Evolutionary conservation across 2,329 filamentous ascomycete genomes (phyloP), one percentile per base, ranked within the genome.

Genomic region (Epicoccum nigrum): DNA sequence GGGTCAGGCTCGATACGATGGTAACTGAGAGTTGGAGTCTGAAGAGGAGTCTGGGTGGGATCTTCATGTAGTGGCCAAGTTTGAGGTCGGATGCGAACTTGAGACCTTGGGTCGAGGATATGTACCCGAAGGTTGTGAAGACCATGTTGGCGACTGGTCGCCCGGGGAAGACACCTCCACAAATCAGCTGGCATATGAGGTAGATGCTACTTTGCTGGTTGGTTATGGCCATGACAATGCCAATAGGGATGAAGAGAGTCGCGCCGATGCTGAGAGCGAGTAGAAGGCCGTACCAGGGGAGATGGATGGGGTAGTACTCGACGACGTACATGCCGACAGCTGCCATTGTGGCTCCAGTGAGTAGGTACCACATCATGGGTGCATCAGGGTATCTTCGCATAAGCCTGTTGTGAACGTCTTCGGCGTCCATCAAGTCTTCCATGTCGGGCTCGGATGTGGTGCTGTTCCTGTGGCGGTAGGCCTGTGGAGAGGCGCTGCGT

Each of bases 81-180:
- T 96, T 96, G 42, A 96, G 81, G 70, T 96, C 91, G 2, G 89
- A 87, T 1, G 89, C 88, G 68, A 95, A 96, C 68, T 95, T 94
- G 71, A 95, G 88, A 21, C 91, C 91, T 75, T 96, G 91, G 0
- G 90, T 89, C 0, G 89, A 92, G 4, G 89, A 92, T 67, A 94
- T 94, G 52, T 94, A 95, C 55, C 90, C 90, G 69, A 94, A 96
- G 0, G 90, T 94, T 39, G 93, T 90, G 64, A 95, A 96, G 28
- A 95, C 89, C 91, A 95, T 95, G 72, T 95, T 94, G 42, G 90
- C 91, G 9, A 95, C 89, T 1, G 91, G 91, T 1, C 88, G 86
- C 21, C 91, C 91, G 0, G 90, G 90, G 69, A 95, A 95, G 13
- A 91, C 80, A 42, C 83, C 86, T 45, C 91, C 91, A 57, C 89